Conservation (phyloP, 2,329 filamentous ascomycete genomes). For the Fusarium avenaceum region DNA sequence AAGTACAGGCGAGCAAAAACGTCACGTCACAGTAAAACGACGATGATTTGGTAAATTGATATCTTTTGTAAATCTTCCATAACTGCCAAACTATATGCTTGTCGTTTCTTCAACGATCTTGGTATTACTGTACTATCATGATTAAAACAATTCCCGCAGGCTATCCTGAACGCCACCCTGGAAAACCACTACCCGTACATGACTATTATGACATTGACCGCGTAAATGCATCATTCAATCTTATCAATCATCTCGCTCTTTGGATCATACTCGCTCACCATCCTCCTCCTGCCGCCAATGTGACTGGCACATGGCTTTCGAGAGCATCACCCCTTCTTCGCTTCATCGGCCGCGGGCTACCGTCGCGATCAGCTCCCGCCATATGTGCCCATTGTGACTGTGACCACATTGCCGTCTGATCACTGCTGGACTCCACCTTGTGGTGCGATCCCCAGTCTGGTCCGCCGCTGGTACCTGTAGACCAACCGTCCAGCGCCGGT, state of each 20-base stretch:
- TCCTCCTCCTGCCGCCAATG: slow-evolving; percentile 48
- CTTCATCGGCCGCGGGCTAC: slow-evolving; percentile 56
- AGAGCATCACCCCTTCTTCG: slow-evolving; percentile 53
- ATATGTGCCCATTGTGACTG: slow-evolving; percentile 54
- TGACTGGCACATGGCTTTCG: slow-evolving; percentile 52
- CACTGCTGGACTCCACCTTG: slow-evolving; percentile 51
- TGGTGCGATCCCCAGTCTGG: slow-evolving; percentile 53
- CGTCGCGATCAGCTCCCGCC: slow-evolving; percentile 52
- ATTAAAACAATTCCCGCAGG: slow-evolving; percentile 23
- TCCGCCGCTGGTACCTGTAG: slow-evolving; percentile 46
- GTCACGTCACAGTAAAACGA: not conserved
- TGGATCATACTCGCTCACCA: slow-evolving; percentile 46
- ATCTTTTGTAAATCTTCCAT: slow-evolving; percentile 2
- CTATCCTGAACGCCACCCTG: slow-evolving; percentile 16
- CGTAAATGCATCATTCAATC: slow-evolving; percentile 39
- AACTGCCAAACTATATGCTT: slow-evolving; percentile 32
- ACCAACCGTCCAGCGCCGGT: slow-evolving; percentile 54
- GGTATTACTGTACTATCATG: slow-evolving; percentile 33
- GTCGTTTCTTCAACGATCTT: slow-evolving; percentile 32
- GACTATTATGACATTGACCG: slow-evolving; percentile 34
- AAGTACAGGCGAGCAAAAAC: not conserved
- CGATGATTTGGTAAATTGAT: slow-evolving; percentile 7
- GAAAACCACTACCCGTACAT: slow-evolving; percentile 13
- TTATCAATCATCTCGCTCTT: slow-evolving; percentile 13
- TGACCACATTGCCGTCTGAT: slow-evolving; percentile 55